Percentiles rank a stretch among this genome's conserved stretches.
Evolutionary conservation across 2,329 filamentous ascomycete species (phyloP).

Genomic region (Aspergillus novofumigatus): DNA sequence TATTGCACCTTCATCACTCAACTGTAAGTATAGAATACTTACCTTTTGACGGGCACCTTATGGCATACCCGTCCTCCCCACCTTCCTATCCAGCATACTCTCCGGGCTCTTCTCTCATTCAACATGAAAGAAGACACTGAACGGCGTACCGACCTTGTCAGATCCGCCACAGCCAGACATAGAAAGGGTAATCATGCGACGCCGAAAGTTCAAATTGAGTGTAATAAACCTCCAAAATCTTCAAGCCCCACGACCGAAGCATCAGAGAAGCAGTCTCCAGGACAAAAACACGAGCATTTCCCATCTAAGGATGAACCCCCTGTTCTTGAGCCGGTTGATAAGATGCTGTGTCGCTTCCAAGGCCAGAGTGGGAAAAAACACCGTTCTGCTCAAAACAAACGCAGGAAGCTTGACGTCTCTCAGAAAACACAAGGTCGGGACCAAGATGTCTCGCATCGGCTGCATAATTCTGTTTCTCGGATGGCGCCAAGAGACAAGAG

Average conservation of each 20-base stretch:
- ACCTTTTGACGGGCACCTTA: too few species aligned
- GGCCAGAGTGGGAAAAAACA: background rate
- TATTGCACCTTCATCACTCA: too few species aligned
- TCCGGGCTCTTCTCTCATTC: background rate
- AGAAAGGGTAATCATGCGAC: too few species aligned
- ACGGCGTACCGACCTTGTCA: background rate
- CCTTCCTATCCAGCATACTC: background rate
- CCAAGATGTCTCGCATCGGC: background rate
- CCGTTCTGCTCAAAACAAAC: constrained; percentile 1
- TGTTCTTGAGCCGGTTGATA: background rate
- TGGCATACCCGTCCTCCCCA: too few species aligned
- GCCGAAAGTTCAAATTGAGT: too few species aligned
- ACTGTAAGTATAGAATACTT: too few species aligned
- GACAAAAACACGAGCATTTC: background rate
- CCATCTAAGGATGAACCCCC: background rate
- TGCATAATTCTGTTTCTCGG: background rate
- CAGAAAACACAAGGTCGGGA: background rate
- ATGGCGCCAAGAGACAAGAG: background rate
- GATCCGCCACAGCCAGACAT: too few species aligned
- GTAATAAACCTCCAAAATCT: background rate
- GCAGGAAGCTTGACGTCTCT: constrained; percentile 4
- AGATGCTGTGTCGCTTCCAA: background rate
- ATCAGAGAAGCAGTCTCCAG: background rate
- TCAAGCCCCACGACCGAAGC: background rate
- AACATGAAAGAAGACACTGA: background rate